phyloP scores from a whole-genome alignment of 495 filamentous ascomycete species.

The Daldinia decipiens region DNA sequence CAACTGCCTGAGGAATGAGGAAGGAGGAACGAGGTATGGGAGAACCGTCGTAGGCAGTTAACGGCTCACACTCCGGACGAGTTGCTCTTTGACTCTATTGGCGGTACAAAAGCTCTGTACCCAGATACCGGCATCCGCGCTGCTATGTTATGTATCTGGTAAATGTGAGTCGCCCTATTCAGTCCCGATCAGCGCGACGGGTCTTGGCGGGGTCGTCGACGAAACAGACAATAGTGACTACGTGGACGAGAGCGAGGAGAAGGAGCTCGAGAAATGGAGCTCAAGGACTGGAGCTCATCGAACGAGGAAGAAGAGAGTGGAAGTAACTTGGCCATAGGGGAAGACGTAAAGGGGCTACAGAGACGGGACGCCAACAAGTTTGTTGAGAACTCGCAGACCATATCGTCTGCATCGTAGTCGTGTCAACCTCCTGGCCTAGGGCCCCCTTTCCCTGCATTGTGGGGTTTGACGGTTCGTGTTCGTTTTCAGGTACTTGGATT shows the following conservation, averaged over 20 bases:
- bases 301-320: conserved; percentile 11
- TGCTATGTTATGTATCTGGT: conserved; percentile 18
- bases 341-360: not conserved
- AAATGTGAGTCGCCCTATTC: conserved; percentile 24
- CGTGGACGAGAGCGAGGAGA: conserved; percentile 20
- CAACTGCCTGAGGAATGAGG: conserved; percentile 2
- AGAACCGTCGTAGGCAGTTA: not conserved
- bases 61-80: conserved; percentile 10
- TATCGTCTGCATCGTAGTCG: conserved; percentile 19
- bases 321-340: not conserved
- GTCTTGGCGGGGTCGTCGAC: conserved; percentile 10
- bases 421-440: not conserved
- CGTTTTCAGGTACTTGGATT: not conserved
- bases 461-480: conserved; percentile 9
- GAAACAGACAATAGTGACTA: conserved; percentile 38
- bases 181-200: conserved; percentile 12
- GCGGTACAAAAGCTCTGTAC: conserved; percentile 3
- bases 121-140: conserved; percentile 14
- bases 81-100: conserved; percentile 24
- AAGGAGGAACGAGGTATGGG: conserved; percentile 12
- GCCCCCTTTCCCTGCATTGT: conserved; percentile 1
- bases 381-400: conserved; percentile 12
- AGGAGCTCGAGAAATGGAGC: conserved; percentile 17
- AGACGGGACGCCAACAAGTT: conserved; percentile 16
- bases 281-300: conserved; percentile 19